Base-by-base conservation (phyloP, 768 basidiomycete genomes). In the Suillus americanus region DNA sequence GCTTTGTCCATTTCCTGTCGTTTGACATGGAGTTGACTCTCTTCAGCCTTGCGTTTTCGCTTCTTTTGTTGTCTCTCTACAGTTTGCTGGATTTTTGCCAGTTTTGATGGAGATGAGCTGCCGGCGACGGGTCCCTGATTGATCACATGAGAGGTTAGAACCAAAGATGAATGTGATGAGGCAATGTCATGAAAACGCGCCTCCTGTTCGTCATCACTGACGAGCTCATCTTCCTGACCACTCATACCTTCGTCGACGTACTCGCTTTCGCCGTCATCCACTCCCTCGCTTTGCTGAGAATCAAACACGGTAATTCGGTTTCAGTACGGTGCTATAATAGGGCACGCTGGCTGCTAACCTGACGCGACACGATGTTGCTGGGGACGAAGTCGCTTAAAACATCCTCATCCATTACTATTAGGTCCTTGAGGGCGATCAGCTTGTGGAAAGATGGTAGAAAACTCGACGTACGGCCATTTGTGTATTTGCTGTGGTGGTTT, bases 301-400 rank as follows among this genome's bases (percentile, higher is more conserved):
- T 13, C 12, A 54, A 20, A 35, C 53, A 63, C 45, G 38, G 33
- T 56, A 80, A 77, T 82, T 81, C 48, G 64, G 53, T 61, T 59
- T 46, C 57, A 66, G 54, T 50, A 55, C 18, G 62, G 41, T 68
- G 30, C 18, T 18, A 33, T 63, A 65, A 63, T 50, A 62, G 61
- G 62, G 60, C 68, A 12, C 16, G 30, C 23, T 20, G 18, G 14
- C 33, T 45, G 74, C 82, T 64, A 71, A 90, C 94, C 81, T 93
- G 91, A 71, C 95, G 86, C 62, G 94, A 95, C 54, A 95, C 89
- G 67, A 96, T 94, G 73, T 94, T 93, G 74, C 89, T 91, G 2
- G 95, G 95, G 9, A 97, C 89, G 64, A 96, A 86, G 75, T 97
- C 95, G 71, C 91, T 93, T 66, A 97, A 83, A 59, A 94, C 89